Percentiles rank a stretch among this genome's conserved stretches.
These are phyloP conservation scores for Ascoidea asiatica DNA, from an alignment of 805 yeast species.

Conservation along the genomic window DNA sequence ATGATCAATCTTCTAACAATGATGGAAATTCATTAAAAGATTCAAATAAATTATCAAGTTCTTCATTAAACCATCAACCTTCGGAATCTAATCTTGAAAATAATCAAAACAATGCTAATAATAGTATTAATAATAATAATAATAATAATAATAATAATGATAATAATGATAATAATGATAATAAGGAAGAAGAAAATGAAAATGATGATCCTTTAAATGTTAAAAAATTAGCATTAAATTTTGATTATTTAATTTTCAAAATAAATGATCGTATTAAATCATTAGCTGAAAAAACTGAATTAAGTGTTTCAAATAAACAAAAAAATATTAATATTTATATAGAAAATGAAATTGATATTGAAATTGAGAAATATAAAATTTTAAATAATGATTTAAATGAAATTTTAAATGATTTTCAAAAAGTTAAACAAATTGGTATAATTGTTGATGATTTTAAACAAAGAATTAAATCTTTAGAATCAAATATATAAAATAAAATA, in stretches of 20 bases:
- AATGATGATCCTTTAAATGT: slow-evolving; percentile 52
- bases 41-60: too few relatives aligned
- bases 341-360: slow-evolving; percentile 21
- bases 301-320: slow-evolving; percentile 14
- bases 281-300: slow-evolving; percentile 29
- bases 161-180: not conserved
- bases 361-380: slow-evolving; percentile 25
- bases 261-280: slow-evolving; percentile 41
- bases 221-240: slow-evolving; percentile 42
- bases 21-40: too few relatives aligned
- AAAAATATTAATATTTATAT: slow-evolving; percentile 12
- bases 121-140: too few relatives aligned
- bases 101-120: too few relatives aligned
- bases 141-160: too few relatives aligned
- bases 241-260: slow-evolving; percentile 51
- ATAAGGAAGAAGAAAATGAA: slow-evolving; percentile 10
- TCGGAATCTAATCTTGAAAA: too few relatives aligned
- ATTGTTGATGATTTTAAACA: slow-evolving; percentile 27
- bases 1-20: not conserved
- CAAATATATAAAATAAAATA: too few relatives aligned
- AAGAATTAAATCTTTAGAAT: slow-evolving; percentile 24
- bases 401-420: slow-evolving; percentile 36
- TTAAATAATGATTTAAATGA: slow-evolving; percentile 32
- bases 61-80: too few relatives aligned
- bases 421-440: slow-evolving; percentile 33